Evolutionary conservation across 2,329 filamentous ascomycete genomes (phyloP).

Genomic region (Cordyceps militaris): DNA sequence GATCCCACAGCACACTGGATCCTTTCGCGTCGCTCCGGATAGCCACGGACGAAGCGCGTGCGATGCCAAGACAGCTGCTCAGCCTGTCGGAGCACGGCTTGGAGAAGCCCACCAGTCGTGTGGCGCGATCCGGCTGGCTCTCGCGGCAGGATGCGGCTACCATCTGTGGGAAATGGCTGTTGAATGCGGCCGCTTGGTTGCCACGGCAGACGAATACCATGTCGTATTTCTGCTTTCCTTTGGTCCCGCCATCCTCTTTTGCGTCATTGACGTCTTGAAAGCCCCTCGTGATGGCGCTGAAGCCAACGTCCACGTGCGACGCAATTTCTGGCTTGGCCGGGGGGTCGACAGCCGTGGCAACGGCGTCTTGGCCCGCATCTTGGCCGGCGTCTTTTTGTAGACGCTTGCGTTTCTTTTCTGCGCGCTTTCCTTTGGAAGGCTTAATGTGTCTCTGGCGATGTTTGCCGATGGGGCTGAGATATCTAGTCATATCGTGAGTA

Average conservation of each 20-base stretch:
- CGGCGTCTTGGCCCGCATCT: constrained; percentile 18
- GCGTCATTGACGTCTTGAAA: constrained; percentile 34
- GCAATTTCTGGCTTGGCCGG: constrained; percentile 42
- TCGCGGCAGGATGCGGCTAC: constrained; percentile 42
- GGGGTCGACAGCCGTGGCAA: constrained; percentile 18
- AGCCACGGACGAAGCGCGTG: constrained; percentile 58
- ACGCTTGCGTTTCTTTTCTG: constrained; percentile 43
- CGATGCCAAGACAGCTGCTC: constrained; percentile 50
- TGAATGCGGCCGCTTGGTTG: constrained; percentile 50
- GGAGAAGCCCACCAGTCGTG: constrained; percentile 56
- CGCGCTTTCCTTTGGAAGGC: constrained; percentile 55
- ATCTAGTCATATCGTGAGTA: constrained; percentile 31
- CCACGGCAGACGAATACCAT: constrained; percentile 53
- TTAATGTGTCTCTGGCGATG: constrained; percentile 48
- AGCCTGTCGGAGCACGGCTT: constrained; percentile 52
- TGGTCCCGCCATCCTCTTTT: neutral
- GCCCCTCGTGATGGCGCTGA: constrained; percentile 54
- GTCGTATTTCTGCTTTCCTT: constrained; percentile 30
- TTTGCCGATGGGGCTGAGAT: constrained; percentile 56
- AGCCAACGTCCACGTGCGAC: constrained; percentile 55
- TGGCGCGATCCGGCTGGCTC: constrained; percentile 31
- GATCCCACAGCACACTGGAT: constrained; percentile 48
- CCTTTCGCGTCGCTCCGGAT: constrained; percentile 50
- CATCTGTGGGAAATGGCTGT: constrained; percentile 53
- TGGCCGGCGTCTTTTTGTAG: constrained; percentile 23